Base-by-base conservation (phyloP, 257 asterid species). In the Schizonepeta tenuifolia region DNA sequence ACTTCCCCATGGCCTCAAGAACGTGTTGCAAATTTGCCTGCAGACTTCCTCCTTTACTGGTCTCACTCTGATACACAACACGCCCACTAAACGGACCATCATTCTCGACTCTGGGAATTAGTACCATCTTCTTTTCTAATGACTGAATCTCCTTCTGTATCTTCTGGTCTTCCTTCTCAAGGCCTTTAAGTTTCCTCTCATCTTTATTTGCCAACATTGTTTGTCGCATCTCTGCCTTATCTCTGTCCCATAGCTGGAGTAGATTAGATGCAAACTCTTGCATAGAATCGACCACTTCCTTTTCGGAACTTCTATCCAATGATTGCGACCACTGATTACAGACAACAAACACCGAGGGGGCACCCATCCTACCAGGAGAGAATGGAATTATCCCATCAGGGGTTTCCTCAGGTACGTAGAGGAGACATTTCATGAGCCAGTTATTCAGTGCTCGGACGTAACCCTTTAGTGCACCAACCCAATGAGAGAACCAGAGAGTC, bases 371-470 rank as follows among this genome's bases (percentile, higher is more conserved):
- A 51, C 97, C 86, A 5, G 98, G 98, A 55, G 97, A 93, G 76
- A 93, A 91, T 2, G 97, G 96, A 75, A 75, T 93, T 21, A 80
- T 43, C 41, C 98, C 96, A 46, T 93, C 98, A 1, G 91, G 56
- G 26, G 98, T 93, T 85, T 91, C 98, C 71, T 93, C 98, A 4
- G 97, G 98, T 41, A 88, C 88, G 55, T 93, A 88, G 20, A 86
- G 85, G 58, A 93, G 89, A 75, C 96, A 93, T 81, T 93, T 93
- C 91, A 85, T 83, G 43, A 93, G 97, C 98, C 98, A 93, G 75
- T 66, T 82, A 66, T 93, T 89, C 57, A 93, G 55, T 40, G 98
- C 88, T 67, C 83, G 83, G 56, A 89, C 88, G 20, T 75, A 93
- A 18, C 91, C 90, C 82, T 82, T 91, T 33, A 89, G 96, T 28